phyloP scores from a whole-genome alignment of 306 rosid species.

The Prinsepia uniflora region DNA sequence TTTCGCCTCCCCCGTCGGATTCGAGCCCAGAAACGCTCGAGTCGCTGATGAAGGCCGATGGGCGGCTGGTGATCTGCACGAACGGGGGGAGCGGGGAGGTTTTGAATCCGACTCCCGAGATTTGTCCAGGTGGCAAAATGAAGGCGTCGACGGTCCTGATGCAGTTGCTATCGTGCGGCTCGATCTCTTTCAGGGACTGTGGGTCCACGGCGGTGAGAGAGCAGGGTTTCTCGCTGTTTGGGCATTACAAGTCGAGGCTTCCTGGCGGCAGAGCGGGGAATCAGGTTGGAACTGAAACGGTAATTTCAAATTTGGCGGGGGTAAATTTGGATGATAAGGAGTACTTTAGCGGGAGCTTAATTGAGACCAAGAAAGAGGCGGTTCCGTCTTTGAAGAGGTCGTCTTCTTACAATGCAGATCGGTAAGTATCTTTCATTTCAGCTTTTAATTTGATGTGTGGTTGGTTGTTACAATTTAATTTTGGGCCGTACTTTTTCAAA shows the following conservation, averaged over 20 bases:
- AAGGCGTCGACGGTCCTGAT: constrained; percentile 75
- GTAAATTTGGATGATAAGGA: constrained; percentile 80
- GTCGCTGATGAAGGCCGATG: constrained; percentile 74
- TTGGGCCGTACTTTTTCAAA: neutral
- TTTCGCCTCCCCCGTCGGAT: constrained; percentile 97
- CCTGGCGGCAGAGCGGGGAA: constrained; percentile 47
- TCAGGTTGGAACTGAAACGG: constrained; percentile 44
- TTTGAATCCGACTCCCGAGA: constrained; percentile 43
- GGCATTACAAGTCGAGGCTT: constrained; percentile 57
- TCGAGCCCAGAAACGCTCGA: constrained; percentile 93
- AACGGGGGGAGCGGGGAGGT: constrained; percentile 18
- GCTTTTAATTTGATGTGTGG: neutral
- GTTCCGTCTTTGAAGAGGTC: constrained; percentile 65
- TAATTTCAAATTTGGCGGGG: constrained; percentile 43
- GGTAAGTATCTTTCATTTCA: constrained; percentile 32
- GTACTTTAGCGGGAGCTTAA: constrained; percentile 87
- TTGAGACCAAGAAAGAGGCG: constrained; percentile 56
- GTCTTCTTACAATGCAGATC: constrained; percentile 82
- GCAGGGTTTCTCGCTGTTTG: constrained; percentile 56
- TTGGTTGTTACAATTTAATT: neutral
- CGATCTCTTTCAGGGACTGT: constrained; percentile 72
- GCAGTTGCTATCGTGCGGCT: constrained; percentile 82
- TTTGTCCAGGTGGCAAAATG: constrained; percentile 52
- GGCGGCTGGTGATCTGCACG: constrained; percentile 46
- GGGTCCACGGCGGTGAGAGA: constrained; percentile 47